Base-by-base conservation (phyloP, 352 stramenopile species). In the Globisporangium radiosum region DNA sequence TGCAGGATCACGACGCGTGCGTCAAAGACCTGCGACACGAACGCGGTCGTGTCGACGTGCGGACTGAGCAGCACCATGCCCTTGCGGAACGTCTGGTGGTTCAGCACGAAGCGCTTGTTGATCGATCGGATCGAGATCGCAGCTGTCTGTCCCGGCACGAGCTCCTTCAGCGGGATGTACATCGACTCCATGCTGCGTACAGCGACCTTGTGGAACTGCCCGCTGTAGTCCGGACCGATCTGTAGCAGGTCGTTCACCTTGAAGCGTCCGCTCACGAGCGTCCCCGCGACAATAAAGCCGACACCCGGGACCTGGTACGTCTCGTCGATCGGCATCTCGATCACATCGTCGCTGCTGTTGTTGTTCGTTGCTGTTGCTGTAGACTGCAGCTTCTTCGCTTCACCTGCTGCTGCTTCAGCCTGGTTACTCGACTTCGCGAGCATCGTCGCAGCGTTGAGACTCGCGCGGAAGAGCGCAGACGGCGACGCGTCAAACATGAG, bases 1-100 rank as follows among this genome's bases (percentile, higher is more conserved):
- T 98, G 93, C 39, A 98, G 65, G 61, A 98, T 97, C 43, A 97
- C 85, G 15, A 98, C 89, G 37, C 92, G 86, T 25, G 94, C 94
- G 52, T 98, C 87, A 64, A 98, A 98, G 55, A 92, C 68, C 37
- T 75, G 70, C 42, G 83, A 94, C 1, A 92, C 78, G 69, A 91
- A 92, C 54, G 90, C 71, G 45, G 51, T 67, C 37, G 88, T 70
- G 52, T 92, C 81, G 43, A 95, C 84, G 25, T 93, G 72, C 19
- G 75, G 81, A 48, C 85, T 91, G 40, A 98, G 59, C 37, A 95
- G 69, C 47, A 97, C 75, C 92, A 98, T 98, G 19, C 92, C 92
- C 66, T 97, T 97, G 44, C 89, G 84, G 66, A 97, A 97, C 15
- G 81, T 94, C 45, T 75, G 63, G 38, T 87, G 81, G 61, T 72